phyloP scores from a whole-genome alignment of 495 filamentous ascomycete genomes.

The Parathielavia appendiculata region DNA sequence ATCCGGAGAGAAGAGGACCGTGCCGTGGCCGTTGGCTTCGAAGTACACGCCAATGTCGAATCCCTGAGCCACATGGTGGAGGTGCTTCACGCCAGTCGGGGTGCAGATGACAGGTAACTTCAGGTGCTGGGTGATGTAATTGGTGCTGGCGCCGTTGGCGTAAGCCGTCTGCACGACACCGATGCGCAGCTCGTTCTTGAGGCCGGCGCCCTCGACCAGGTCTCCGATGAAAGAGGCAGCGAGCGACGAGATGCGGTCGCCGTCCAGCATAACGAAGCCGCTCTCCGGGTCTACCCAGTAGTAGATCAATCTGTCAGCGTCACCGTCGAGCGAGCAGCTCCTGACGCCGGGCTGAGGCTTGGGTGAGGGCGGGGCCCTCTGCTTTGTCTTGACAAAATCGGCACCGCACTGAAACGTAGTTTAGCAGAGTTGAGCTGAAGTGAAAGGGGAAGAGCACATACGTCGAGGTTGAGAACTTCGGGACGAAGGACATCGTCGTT shows the following conservation, averaged over 20 bases:
- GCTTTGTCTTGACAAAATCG: slow-evolving; percentile 95
- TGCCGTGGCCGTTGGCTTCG: slow-evolving; percentile 96
- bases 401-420: slow-evolving; percentile 67
- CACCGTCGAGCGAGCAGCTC: slow-evolving; percentile 89
- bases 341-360: slow-evolving; percentile 69
- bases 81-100: slow-evolving; percentile 91
- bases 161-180: slow-evolving; percentile 97
- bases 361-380: slow-evolving; percentile 79
- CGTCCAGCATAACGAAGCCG: slow-evolving; percentile 85
- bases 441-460: slow-evolving; percentile 37
- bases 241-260: slow-evolving; percentile 93
- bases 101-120: slow-evolving; percentile 90
- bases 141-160: slow-evolving; percentile 92
- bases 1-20: slow-evolving; percentile 83
- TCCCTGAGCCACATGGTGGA: slow-evolving; percentile 87
- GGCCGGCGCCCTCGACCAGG: slow-evolving; percentile 70
- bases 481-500: slow-evolving; percentile 89
- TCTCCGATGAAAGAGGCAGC: slow-evolving; percentile 92
- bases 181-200: slow-evolving; percentile 73
- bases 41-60: slow-evolving; percentile 97
- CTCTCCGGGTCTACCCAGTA: slow-evolving; percentile 82
- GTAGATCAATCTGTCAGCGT: slow-evolving; percentile 92
- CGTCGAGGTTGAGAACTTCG: slow-evolving; percentile 81
- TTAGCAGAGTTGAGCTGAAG: slow-evolving; percentile 11
- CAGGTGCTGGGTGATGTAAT: slow-evolving; percentile 81